phyloP scores from a whole-genome alignment of 2,329 filamentous ascomycete species.

The Cordyceps farinosa region DNA sequence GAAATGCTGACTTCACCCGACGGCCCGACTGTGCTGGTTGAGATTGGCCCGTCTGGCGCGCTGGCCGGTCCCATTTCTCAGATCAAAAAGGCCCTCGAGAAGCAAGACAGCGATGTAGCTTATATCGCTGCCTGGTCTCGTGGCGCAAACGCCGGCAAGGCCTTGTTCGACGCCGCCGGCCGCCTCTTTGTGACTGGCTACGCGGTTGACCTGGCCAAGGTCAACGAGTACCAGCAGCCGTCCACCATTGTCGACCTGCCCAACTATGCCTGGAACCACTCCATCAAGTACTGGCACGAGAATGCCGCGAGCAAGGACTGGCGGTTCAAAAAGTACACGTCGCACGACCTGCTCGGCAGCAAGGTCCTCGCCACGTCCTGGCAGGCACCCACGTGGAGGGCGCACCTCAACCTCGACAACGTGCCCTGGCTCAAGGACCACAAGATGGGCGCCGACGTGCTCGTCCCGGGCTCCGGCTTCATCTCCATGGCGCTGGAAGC shows the following conservation, averaged over 20 bases:
- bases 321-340: constrained; percentile 21
- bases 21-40: constrained; percentile 1
- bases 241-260: constrained; percentile 23
- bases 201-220: constrained; percentile 16
- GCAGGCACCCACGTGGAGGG: constrained; percentile 37
- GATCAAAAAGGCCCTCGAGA: constrained; percentile 14
- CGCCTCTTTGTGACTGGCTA: constrained; percentile 4
- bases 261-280: constrained; percentile 27
- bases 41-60: constrained; percentile 7
- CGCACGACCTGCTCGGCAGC: constrained; percentile 31
- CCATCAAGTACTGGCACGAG: constrained; percentile 23
- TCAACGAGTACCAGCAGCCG: constrained; percentile 6
- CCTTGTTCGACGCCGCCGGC: constrained; percentile 1
- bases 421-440: constrained; percentile 45
- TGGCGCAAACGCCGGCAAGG: background rate
- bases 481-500: constrained; percentile 43
- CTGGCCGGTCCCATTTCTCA: constrained; percentile 9
- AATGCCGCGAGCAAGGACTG: constrained; percentile 25
- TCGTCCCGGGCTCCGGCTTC: constrained; percentile 44
- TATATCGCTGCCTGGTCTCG: constrained; percentile 5
- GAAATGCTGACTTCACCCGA: constrained; percentile 9
- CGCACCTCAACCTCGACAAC: constrained; percentile 35
- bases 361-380: constrained; percentile 29
- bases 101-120: background rate
- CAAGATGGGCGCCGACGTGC: constrained; percentile 34